These are phyloP conservation scores for Cladophialophora yegresii DNA, from an alignment of 2,329 filamentous ascomycete genomes.

Conservation along the genomic window DNA sequence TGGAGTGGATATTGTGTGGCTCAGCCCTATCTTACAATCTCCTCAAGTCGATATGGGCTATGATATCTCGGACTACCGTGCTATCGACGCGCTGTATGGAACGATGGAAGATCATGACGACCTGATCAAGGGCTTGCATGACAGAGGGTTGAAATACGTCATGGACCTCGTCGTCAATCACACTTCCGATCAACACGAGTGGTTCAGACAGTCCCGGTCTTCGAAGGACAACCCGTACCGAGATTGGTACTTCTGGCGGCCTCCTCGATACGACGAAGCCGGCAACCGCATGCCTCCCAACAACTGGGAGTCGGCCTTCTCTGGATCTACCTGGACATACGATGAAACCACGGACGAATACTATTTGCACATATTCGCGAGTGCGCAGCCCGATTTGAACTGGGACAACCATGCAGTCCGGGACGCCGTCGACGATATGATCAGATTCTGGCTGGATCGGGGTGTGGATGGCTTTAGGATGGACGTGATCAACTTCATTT, in stretches of 20 bases:
- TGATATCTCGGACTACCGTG: constrained; percentile 48
- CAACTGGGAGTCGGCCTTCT: constrained; percentile 62
- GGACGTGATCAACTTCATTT: constrained; percentile 73
- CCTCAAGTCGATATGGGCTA: constrained; percentile 58
- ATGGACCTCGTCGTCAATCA: constrained; percentile 54
- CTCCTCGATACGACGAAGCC: constrained; percentile 52
- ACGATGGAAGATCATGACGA: constrained; percentile 51
- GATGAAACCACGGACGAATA: constrained; percentile 72
- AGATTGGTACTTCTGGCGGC: constrained; percentile 66
- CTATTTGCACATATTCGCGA: constrained; percentile 74
- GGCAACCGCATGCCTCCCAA: constrained; percentile 70
- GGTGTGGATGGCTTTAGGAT: constrained; percentile 73
- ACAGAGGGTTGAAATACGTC: constrained; percentile 52
- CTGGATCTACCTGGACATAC: constrained; percentile 55
- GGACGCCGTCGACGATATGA: constrained; percentile 68
- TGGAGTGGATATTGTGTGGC: constrained; percentile 63
- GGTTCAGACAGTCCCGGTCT: constrained; percentile 68
- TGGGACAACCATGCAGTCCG: constrained; percentile 73
- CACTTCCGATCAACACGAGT: constrained; percentile 51
- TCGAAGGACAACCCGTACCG: constrained; percentile 65
- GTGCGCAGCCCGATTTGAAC: constrained; percentile 80
- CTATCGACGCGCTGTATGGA: constrained; percentile 53
- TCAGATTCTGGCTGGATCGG: constrained; percentile 76
- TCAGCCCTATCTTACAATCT: constrained; percentile 54
- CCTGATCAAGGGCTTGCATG: constrained; percentile 48